phyloP scores from a whole-genome alignment of 2,329 filamentous ascomycete genomes.

The Diplodia seriata region DNA sequence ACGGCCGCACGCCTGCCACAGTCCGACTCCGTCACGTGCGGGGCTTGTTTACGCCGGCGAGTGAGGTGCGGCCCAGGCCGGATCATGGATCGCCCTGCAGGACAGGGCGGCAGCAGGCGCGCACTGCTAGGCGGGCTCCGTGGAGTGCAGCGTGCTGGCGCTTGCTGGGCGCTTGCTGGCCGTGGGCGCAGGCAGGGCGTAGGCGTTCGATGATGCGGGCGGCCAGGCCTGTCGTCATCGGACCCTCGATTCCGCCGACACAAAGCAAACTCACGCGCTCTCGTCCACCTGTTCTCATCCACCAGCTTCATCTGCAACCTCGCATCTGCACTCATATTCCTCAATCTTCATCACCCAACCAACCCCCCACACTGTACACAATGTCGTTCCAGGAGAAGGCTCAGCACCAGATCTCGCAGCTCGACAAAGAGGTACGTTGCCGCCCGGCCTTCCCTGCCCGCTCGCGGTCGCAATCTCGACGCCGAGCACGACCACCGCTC shows the following conservation, averaged over 20 bases:
- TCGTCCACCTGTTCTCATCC: constrained; percentile 28
- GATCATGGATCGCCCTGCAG: constrained; percentile 18
- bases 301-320: constrained; percentile 11
- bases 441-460: constrained; percentile 22
- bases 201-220: constrained; percentile 2
- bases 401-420: constrained; percentile 76
- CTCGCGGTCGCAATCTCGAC: constrained; percentile 29
- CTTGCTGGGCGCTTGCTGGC: background rate
- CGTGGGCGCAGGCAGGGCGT: background rate
- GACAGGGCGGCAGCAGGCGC: background rate
- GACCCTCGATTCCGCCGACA: constrained; percentile 28
- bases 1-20: constrained; percentile 7
- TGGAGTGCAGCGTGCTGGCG: background rate
- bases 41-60: constrained; percentile 21
- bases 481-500: background rate
- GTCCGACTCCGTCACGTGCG: constrained; percentile 12
- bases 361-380: constrained; percentile 44
- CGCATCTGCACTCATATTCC: constrained; percentile 7
- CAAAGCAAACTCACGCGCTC: constrained; percentile 28
- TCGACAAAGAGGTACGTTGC: constrained; percentile 78
- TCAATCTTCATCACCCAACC: constrained; percentile 19
- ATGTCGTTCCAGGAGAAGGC: constrained; percentile 82
- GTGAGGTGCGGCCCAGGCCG: background rate
- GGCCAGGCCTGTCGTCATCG: constrained; percentile 21
- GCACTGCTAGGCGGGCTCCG: background rate